Evolutionary conservation across 257 asterid species (phyloP).

Genomic region (Solanum medicagineum): DNA sequence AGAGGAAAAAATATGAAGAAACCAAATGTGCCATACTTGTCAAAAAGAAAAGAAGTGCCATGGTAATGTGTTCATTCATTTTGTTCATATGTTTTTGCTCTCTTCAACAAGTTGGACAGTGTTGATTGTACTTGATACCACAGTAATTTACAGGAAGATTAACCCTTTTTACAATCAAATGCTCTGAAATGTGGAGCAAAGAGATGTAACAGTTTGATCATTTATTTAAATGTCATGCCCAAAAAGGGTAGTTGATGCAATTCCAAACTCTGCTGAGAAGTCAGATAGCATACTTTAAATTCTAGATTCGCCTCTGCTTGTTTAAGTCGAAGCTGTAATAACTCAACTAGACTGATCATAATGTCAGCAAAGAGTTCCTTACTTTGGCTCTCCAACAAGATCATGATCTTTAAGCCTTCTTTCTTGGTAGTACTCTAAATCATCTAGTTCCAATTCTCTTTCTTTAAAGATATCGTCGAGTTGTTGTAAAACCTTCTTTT

Average conservation of each 20-base stretch:
- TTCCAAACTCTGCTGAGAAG: background rate
- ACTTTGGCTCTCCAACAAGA: conserved; percentile 79
- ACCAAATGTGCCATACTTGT: background rate
- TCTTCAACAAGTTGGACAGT: background rate
- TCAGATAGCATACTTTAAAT: background rate
- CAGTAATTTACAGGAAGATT: background rate
- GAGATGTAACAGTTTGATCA: background rate
- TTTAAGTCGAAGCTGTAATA: too few relatives aligned
- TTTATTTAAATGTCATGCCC: background rate
- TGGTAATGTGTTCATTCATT: conserved; percentile 34
- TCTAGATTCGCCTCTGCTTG: background rate
- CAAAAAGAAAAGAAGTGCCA: background rate
- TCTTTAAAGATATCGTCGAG: conserved; percentile 52
- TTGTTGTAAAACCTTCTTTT: conserved; percentile 81
- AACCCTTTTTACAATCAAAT: background rate
- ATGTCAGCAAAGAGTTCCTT: background rate
- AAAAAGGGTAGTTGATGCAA: background rate
- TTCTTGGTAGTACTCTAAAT: conserved; percentile 80
- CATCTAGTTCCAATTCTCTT: conserved; percentile 62
- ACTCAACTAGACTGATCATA: background rate
- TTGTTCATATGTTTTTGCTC: conserved; percentile 31
- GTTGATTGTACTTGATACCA: background rate
- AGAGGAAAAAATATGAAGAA: background rate
- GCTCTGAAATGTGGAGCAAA: background rate
- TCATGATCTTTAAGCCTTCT: conserved; percentile 91